These are phyloP conservation scores for Pyrenophora tritici-repentis DNA, from an alignment of 2,329 filamentous ascomycete species.

Conservation along the genomic window DNA sequence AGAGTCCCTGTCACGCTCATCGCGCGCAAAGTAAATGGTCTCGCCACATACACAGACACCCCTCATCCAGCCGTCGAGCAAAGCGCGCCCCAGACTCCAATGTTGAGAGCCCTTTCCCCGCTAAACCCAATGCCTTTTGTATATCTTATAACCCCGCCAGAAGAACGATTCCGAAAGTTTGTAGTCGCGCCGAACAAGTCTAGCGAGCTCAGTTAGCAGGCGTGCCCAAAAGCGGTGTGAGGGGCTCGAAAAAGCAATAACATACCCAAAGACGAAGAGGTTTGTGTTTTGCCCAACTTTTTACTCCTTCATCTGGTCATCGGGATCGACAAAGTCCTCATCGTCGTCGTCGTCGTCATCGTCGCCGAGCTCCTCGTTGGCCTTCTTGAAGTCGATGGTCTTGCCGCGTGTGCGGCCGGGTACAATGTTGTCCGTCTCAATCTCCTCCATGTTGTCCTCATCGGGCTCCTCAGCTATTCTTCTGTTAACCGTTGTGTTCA, in stretches of 20 bases:
- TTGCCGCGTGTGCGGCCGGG: slow-evolving; percentile 83
- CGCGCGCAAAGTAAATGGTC: slow-evolving; percentile 20
- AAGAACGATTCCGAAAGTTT: slow-evolving; percentile 23
- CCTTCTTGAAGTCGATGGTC: slow-evolving; percentile 91
- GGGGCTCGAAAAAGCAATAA: neutral
- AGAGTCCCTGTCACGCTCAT: slow-evolving; percentile 14
- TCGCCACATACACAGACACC: neutral
- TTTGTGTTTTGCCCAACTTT: neutral
- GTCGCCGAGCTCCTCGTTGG: slow-evolving; percentile 75
- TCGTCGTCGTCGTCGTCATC: slow-evolving; percentile 82
- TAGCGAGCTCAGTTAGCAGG: slow-evolving; percentile 5
- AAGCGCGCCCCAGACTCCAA: slow-evolving; percentile 31
- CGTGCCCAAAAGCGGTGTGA: slow-evolving; percentile 8
- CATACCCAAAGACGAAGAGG: slow-evolving; percentile 28
- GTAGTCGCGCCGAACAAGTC: slow-evolving; percentile 27
- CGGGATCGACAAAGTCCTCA: slow-evolving; percentile 66
- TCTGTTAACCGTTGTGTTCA: slow-evolving; percentile 25
- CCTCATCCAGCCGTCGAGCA: slow-evolving; percentile 19
- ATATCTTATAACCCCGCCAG: slow-evolving; percentile 19
- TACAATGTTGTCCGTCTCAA: slow-evolving; percentile 89
- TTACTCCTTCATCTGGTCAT: slow-evolving; percentile 72
- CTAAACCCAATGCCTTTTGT: slow-evolving; percentile 34
- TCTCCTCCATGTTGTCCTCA: slow-evolving; percentile 84
- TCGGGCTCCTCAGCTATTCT: slow-evolving; percentile 66
- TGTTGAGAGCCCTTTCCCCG: slow-evolving; percentile 22